Percentiles rank a stretch among this genome's conserved stretches.
Evolutionary conservation across 257 asterid species (phyloP).

Genomic region (Paulownia fortunei): DNA sequence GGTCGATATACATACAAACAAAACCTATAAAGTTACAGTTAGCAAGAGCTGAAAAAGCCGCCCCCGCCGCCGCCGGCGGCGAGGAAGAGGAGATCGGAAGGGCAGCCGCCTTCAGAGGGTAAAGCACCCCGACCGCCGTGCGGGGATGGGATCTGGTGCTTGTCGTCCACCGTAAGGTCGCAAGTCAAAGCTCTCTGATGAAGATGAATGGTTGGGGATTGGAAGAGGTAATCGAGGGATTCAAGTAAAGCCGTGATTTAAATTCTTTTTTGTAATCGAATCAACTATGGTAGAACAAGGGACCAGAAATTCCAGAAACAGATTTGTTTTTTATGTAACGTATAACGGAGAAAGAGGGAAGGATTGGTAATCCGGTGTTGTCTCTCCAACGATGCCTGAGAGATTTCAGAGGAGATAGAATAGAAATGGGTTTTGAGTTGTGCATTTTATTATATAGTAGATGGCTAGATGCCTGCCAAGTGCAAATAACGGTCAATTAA

Average conservation of each 20-base stretch:
- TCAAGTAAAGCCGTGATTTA: constrained; percentile 56
- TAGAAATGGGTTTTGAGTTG: background rate
- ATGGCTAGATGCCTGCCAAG: background rate
- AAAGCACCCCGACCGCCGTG: constrained; percentile 88
- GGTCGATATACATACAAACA: background rate
- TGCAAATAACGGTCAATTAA: background rate
- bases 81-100: constrained; percentile 76
- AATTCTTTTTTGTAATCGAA: background rate
- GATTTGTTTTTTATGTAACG: background rate
- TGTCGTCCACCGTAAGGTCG: constrained; percentile 48
- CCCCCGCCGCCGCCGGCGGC: constrained; percentile 66
- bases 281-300: background rate
- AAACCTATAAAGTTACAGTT: background rate
- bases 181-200: constrained; percentile 26
- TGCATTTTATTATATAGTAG: background rate
- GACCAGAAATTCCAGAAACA: background rate
- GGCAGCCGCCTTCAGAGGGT: constrained; percentile 86
- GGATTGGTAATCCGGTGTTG: constrained; percentile 38
- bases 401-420: background rate
- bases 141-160: constrained; percentile 67
- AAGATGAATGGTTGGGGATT: constrained; percentile 32
- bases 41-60: constrained; percentile 7
- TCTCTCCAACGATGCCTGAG: constrained; percentile 34
- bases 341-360: constrained; percentile 9
- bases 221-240: constrained; percentile 28